Evolutionary conservation across 768 basidiomycete genomes (phyloP).

Genomic region (Leucosporidium scottii): DNA sequence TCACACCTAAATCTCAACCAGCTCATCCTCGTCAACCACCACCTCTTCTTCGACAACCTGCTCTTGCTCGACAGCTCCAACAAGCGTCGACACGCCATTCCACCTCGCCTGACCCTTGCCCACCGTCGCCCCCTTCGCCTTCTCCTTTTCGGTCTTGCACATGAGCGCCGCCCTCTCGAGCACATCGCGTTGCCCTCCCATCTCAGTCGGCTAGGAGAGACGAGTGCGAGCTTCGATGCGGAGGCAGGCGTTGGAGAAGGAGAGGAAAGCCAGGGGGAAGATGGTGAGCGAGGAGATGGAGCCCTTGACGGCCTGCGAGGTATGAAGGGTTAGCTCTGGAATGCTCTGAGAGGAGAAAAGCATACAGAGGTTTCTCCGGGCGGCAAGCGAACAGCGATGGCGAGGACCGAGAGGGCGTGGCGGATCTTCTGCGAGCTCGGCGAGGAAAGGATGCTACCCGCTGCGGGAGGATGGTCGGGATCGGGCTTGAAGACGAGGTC

Average conservation of each 20-base stretch:
- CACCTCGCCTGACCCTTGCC: background rate
- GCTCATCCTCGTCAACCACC: too few species aligned
- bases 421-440: too few species aligned
- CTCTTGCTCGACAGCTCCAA: too few species aligned
- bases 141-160: slow-evolving; percentile 4
- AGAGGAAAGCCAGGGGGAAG: background rate
- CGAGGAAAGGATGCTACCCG: too few species aligned
- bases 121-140: background rate
- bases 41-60: too few species aligned
- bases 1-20: too few species aligned
- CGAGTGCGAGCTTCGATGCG: slow-evolving; percentile 2
- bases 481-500: background rate
- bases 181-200: slow-evolving; percentile 16
- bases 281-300: background rate
- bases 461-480: too few species aligned
- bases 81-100: too few species aligned
- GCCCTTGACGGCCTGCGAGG: background rate
- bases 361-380: background rate
- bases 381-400: too few species aligned
- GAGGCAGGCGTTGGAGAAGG: slow-evolving; percentile 3
- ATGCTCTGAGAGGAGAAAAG: background rate
- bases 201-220: slow-evolving; percentile 9
- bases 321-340: background rate
- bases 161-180: slow-evolving; percentile 6
- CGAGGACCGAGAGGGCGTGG: too few species aligned